Evolutionary conservation across 2,329 filamentous ascomycete species (phyloP).

Genomic region (Rhexocercosporidium sp.): DNA sequence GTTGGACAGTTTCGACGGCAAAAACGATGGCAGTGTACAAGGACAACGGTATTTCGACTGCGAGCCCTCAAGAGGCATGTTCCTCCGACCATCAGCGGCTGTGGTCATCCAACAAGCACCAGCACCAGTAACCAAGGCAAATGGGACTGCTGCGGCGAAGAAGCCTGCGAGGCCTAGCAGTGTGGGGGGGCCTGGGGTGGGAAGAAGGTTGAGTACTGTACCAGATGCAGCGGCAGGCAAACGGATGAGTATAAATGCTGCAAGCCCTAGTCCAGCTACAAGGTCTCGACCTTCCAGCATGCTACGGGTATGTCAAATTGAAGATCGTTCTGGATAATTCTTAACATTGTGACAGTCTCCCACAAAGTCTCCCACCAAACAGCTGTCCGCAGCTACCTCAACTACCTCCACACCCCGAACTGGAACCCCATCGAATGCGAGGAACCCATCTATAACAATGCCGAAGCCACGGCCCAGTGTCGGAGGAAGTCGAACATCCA

Average conservation of each 20-base stretch:
- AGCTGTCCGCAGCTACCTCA: conserved; percentile 60
- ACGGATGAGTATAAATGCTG: conserved; percentile 72
- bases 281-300: conserved; percentile 63
- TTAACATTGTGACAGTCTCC: conserved; percentile 61
- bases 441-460: conserved; percentile 46
- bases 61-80: conserved; percentile 77
- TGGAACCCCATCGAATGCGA: conserved; percentile 63
- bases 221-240: conserved; percentile 61
- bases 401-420: conserved; percentile 66
- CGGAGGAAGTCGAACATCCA: conserved; percentile 63
- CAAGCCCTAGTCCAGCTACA: conserved; percentile 73
- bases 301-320: conserved; percentile 53
- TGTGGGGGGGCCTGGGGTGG: conserved; percentile 41
- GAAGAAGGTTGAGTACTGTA: conserved; percentile 49
- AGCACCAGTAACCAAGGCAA: conserved; percentile 45
- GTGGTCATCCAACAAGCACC: conserved; percentile 59
- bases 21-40: conserved; percentile 92
- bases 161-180: conserved; percentile 53
- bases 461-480: conserved; percentile 60
- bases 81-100: conserved; percentile 76
- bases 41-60: conserved; percentile 91
- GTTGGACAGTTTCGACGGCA: conserved; percentile 79
- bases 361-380: conserved; percentile 81
- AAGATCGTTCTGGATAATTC: not conserved
- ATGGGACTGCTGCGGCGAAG: conserved; percentile 42